Percentiles rank a stretch among this genome's conserved stretches.
Evolutionary conservation across 2,329 filamentous ascomycete genomes (phyloP).

Genomic region (Bipolaris oryzae): DNA sequence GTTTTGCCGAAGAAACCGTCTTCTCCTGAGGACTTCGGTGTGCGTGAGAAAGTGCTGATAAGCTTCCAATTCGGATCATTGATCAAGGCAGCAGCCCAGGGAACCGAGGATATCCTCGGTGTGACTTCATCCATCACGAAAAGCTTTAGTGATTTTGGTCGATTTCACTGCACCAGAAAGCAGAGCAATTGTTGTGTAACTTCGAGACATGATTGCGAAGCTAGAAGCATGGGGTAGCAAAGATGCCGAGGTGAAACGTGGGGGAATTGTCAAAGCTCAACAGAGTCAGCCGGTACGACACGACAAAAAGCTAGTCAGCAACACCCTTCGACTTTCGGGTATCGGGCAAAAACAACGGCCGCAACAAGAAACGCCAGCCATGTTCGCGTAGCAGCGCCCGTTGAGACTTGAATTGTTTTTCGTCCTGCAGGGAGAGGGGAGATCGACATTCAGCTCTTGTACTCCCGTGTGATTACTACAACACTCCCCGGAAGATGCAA

Average conservation of each 20-base stretch:
- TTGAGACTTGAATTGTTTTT: neutral
- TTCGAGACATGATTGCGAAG: constrained; percentile 8
- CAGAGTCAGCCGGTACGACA: constrained; percentile 1
- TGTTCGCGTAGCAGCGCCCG: neutral
- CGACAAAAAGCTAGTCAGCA: neutral
- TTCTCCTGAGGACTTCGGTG: constrained; percentile 47
- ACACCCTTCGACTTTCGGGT: neutral
- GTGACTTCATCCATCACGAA: constrained; percentile 31
- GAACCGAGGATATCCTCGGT: constrained; percentile 44
- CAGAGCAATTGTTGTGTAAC: neutral
- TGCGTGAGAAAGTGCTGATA: constrained; percentile 44
- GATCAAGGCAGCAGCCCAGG: constrained; percentile 58
- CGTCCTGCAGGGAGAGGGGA: neutral
- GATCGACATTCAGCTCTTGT: neutral
- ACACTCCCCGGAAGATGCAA: constrained; percentile 20
- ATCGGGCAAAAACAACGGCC: neutral
- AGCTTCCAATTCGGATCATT: constrained; percentile 50
- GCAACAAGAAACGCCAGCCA: neutral
- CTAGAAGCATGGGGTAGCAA: neutral
- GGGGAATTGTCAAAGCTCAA: constrained; percentile 2
- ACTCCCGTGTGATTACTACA: constrained; percentile 7
- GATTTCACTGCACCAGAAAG: neutral
- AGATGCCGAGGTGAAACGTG: constrained; percentile 13
- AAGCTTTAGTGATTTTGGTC: too few relatives aligned
- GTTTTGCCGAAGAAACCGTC: constrained; percentile 62